Evolutionary conservation across 768 basidiomycete species (phyloP), one percentile per base, ranked within the genome.

Genomic region (Pulveroboletus sp.): DNA sequence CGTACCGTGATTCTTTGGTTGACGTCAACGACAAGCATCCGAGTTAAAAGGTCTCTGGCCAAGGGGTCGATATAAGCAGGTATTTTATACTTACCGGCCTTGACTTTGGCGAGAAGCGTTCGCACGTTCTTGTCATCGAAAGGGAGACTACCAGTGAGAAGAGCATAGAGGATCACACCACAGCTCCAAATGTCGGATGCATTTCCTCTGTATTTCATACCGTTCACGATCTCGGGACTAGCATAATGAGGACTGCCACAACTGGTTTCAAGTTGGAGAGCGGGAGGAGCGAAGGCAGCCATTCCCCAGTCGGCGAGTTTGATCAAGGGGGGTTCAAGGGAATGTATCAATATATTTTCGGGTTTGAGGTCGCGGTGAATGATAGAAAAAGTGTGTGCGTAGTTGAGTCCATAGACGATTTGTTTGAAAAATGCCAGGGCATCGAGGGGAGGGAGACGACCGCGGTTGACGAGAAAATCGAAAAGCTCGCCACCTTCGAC

Each of bases 231-330:
- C 72, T 98, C 94, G 2, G 95, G 95, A 61, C 87, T 90, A 5
- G 93, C 95, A 55, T 98, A 98, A 69, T 98, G 94, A 54, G 95
- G 95, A 54, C 88, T 91, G 7, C 95, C 95, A 63, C 95, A 97
- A 62, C 89, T 92, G 1, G 95, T 97, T 71, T 95, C 91, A 26
- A 96, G 80, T 57, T 93, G 79, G 38, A 86, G 77, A 36, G 84
- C 80, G 35, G 88, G 89, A 36, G 88, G 86, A 51, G 93, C 90
- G 62, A 96, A 90, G 9, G 94, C 90, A 24, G 95, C 94, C 95
- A 97, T 96, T 18, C 95, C 95, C 83, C 95, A 97, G 70, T 97
- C 95, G 21, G 93, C 94, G 38, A 98, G 89, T 75, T 97, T 98
- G 74, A 98, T 80, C 62, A 92, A 76, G 33, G 86, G 86, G 28